A percentile compares a stretch with the other conserved stretches of the same genome.
Evolutionary conservation across 2,329 filamentous ascomycete genomes (phyloP).

Genomic region (Colletotrichum chlorophyti): DNA sequence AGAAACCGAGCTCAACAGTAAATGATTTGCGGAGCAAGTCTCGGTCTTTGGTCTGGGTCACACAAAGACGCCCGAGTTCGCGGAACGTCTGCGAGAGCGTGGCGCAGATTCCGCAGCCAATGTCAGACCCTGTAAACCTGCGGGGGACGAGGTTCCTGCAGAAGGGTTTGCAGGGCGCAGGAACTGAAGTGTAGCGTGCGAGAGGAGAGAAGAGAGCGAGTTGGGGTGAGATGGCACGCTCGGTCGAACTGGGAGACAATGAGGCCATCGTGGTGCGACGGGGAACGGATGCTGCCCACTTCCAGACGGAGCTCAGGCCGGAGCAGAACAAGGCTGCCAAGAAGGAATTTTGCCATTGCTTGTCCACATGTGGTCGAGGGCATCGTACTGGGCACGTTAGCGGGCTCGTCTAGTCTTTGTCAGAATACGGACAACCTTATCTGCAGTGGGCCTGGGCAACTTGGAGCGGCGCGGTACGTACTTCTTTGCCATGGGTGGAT

Average conservation of each 20-base stretch:
- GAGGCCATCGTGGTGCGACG: conserved; percentile 22
- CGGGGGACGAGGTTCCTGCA: conserved; percentile 13
- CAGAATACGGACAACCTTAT: conserved; percentile 20
- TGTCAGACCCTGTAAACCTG: background rate
- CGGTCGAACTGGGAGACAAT: conserved; percentile 7
- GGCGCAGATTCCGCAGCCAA: conserved; percentile 18
- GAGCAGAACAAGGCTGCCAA: background rate
- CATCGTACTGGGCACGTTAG: too few species aligned
- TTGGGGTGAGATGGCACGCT: background rate
- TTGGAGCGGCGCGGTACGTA: background rate
- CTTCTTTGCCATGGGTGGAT: background rate
- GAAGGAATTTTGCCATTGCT: too few species aligned
- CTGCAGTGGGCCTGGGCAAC: conserved; percentile 12
- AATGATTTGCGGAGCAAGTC: too few species aligned
- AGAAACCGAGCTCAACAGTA: conserved; percentile 21
- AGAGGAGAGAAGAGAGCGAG: too few species aligned
- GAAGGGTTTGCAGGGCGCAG: background rate
- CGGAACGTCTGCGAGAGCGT: conserved; percentile 11
- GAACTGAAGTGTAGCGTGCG: too few species aligned
- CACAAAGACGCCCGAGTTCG: conserved; percentile 8
- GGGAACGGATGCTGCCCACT: background rate
- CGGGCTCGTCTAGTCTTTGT: conserved; percentile 12
- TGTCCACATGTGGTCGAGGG: too few species aligned
- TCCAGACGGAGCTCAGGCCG: too few species aligned
- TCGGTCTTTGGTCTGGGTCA: too few species aligned